Evolutionary conservation across 768 basidiomycete species (phyloP).

Genomic region (Omphalotus guepiniiformis): DNA sequence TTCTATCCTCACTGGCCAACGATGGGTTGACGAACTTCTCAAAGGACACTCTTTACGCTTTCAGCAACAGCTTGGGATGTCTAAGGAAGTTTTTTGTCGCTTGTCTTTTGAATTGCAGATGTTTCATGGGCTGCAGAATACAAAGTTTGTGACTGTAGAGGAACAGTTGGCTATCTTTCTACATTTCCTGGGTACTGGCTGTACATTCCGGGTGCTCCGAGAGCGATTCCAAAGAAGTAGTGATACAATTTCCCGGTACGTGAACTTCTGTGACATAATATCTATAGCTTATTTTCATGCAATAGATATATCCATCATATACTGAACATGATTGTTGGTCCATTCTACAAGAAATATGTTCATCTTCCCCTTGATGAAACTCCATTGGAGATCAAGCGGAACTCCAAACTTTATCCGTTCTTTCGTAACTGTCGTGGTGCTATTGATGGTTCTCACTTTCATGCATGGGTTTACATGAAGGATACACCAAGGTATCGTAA

Average conservation of each 20-base stretch:
- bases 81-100: slow-evolving; percentile 23
- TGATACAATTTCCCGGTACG: slow-evolving; percentile 35
- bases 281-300: too few relatives aligned
- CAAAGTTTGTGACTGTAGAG: slow-evolving; percentile 21
- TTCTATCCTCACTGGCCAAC: not conserved
- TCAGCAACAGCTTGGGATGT: not conserved
- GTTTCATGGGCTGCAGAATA: slow-evolving; percentile 15
- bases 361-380: slow-evolving; percentile 11
- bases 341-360: slow-evolving; percentile 21
- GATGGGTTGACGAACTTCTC: slow-evolving; percentile 1
- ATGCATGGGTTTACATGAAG: slow-evolving; percentile 13
- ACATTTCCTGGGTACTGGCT: slow-evolving; percentile 21
- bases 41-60: not conserved
- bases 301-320: slow-evolving; percentile 20
- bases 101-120: slow-evolving; percentile 21
- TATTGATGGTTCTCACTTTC: slow-evolving; percentile 24
- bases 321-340: slow-evolving; percentile 18
- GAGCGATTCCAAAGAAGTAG: slow-evolving; percentile 34
- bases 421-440: slow-evolving; percentile 10
- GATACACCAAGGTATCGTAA: slow-evolving; percentile 18
- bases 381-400: slow-evolving; percentile 11
- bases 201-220: slow-evolving; percentile 20
- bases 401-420: slow-evolving; percentile 17
- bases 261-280: too few relatives aligned
- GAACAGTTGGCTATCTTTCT: slow-evolving; percentile 38